These are phyloP conservation scores for Penicillium digitatum DNA, from an alignment of 2,329 filamentous ascomycete genomes.

Conservation along the genomic window DNA sequence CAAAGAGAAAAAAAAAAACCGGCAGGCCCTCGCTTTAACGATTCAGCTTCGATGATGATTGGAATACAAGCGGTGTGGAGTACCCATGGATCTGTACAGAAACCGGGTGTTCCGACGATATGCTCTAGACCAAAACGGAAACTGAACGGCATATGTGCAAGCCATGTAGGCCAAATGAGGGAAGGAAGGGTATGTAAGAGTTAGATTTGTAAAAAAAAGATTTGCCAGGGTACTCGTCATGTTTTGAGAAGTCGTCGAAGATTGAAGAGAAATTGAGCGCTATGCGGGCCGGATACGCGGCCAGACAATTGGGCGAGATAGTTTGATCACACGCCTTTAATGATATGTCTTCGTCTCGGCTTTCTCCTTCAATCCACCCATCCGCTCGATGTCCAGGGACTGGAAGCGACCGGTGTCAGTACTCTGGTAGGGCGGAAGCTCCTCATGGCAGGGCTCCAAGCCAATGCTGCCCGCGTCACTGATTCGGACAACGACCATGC, in stretches of 20 bases:
- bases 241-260: conserved; percentile 31
- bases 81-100: background rate
- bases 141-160: conserved; percentile 32
- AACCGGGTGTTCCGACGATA: background rate
- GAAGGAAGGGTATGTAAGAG: conserved; percentile 25
- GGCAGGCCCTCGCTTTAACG: conserved; percentile 32
- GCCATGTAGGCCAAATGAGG: conserved; percentile 20
- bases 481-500: conserved; percentile 86
- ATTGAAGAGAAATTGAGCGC: conserved; percentile 4
- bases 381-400: conserved; percentile 88
- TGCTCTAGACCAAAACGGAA: conserved; percentile 11
- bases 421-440: conserved; percentile 85
- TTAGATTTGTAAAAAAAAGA: conserved; percentile 14
- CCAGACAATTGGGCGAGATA: background rate
- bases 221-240: conserved; percentile 34
- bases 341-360: conserved; percentile 45
- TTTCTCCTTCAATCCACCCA: conserved; percentile 93
- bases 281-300: background rate
- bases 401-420: conserved; percentile 77
- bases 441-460: conserved; percentile 74
- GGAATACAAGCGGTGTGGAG: conserved; percentile 3
- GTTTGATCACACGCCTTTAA: conserved; percentile 18
- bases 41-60: conserved; percentile 16
- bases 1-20: conserved; percentile 20
- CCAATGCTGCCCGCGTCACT: conserved; percentile 82